These are phyloP conservation scores for Onygenales sp. DNA, from an alignment of 2,329 filamentous ascomycete species.

Conservation along the genomic window DNA sequence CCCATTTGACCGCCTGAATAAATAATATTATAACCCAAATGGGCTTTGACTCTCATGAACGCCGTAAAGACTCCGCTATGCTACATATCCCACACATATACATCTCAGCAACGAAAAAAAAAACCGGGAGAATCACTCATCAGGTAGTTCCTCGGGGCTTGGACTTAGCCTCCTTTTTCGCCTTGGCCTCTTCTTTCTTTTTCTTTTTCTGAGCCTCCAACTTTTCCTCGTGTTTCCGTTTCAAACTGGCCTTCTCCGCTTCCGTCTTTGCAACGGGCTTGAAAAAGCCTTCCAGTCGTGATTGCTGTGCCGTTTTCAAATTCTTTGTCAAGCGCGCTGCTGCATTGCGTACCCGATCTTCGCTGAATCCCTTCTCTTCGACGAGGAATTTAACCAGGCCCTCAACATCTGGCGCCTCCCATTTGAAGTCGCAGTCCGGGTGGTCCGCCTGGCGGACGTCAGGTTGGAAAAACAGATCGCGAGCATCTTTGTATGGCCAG, in stretches of 20 bases:
- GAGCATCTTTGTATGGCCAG: constrained; percentile 90
- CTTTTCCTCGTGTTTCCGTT: constrained; percentile 91
- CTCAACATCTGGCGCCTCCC: constrained; percentile 87
- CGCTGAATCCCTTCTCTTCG: constrained; percentile 90
- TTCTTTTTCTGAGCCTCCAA: constrained; percentile 91
- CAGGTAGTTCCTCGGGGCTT: constrained; percentile 63
- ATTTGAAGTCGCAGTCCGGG: constrained; percentile 90
- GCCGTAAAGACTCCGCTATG: not conserved
- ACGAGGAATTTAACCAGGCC: constrained; percentile 85
- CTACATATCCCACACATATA: not conserved
- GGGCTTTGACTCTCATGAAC: not conserved
- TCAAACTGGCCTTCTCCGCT: constrained; percentile 71
- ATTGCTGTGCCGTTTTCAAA: constrained; percentile 82
- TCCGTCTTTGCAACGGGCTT: constrained; percentile 84
- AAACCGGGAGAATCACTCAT: not conserved
- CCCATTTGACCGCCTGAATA: not conserved
- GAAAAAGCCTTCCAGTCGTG: constrained; percentile 91
- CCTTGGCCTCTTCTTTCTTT: constrained; percentile 86
- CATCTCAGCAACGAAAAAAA: not conserved
- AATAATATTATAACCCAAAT: not conserved
- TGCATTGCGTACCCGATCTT: constrained; percentile 77
- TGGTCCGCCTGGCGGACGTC: constrained; percentile 78
- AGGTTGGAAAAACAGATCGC: constrained; percentile 82
- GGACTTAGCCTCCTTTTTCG: constrained; percentile 82
- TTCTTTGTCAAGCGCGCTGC: constrained; percentile 79